A percentile compares a stretch with the other conserved stretches of the same genome.
Conservation (phyloP, 83 land plant species). For the Picea abies region DNA sequence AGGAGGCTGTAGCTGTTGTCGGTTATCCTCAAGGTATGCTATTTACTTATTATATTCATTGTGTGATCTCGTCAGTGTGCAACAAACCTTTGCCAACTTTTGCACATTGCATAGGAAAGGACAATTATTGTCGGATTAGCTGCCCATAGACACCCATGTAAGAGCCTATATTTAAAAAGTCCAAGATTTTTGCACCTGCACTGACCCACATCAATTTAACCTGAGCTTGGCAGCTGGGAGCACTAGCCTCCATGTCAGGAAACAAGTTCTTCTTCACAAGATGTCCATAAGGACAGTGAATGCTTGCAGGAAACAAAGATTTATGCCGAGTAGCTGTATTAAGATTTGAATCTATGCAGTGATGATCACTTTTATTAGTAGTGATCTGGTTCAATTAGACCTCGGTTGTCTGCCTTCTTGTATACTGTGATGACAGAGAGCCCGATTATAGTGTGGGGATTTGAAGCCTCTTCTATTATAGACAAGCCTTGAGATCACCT, state of each 20-base stretch:
- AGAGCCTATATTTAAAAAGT: neutral
- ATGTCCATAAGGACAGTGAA: neutral
- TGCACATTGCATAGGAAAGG: neutral
- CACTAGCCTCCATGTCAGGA: constrained; percentile 3
- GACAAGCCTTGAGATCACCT: no score
- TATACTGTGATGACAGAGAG: no score
- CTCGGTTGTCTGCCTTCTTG: neutral
- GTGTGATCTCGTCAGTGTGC: neutral
- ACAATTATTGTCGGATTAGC: neutral
- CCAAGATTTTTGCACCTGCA: neutral
- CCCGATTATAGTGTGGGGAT: no score
- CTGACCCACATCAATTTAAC: neutral
- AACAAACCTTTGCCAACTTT: neutral
- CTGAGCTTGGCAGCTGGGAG: neutral
- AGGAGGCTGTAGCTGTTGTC: constrained; percentile 96
- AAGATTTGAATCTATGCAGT: neutral
- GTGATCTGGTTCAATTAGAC: neutral
- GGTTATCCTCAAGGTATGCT: constrained; percentile 95
- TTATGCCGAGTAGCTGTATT: neutral
- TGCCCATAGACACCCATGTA: neutral
- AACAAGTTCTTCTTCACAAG: constrained; percentile 5
- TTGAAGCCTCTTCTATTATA: no score
- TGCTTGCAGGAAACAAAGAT: neutral
- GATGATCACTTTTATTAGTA: neutral
- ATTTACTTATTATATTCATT: neutral